Evolutionary conservation across 305 asterid species (phyloP), one percentile per base, ranked within the genome.

Genomic region (Solanum hybrid): DNA sequence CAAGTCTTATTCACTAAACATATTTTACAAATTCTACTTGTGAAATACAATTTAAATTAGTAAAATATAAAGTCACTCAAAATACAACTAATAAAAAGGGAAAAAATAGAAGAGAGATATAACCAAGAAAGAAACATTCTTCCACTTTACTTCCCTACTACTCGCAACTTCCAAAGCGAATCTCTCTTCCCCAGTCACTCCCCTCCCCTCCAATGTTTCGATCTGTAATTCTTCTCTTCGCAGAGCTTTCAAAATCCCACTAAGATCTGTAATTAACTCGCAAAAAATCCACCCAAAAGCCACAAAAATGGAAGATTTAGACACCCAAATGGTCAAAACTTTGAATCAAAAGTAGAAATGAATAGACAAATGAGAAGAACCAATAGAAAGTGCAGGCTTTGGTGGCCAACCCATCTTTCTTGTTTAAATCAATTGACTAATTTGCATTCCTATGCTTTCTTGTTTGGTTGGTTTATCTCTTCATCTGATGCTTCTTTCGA

Each of bases 391-490:
- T 96, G 98, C 93, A 94, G 99, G 96, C 90, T 96, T 35, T 97
- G 99, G 99, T 97, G 99, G 99, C 99, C 99, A 42, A 88, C 85
- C 45, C 86, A 93, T 91, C 90, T 91, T 12, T 92, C 95, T 78
- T 94, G 92, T 88, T 88, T 94, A 71, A 92, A 90, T 87, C 90
- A 76, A 82, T 88, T 27, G 73, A 77, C 36, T 76, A 81, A 42
- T 85, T 85, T 32, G 45, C 76, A 60, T 85, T 85, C 88, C 4
- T 86, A 84, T 60, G 60, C 91, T 35, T 94, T 94, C 88, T 89
- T 96, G 85, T 96, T 96, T 64, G 99, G 99, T 78, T 97, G 99
- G 98, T 93, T 91, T 89, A 34, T 96, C 40, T 93, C 93, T 40
- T 91, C 96, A 38, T 92, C 98, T 27, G 93, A 87, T 76, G 90